These are phyloP conservation scores for Globisporangium emineosum DNA, from an alignment of 352 stramenopile species.

Conservation along the genomic window DNA sequence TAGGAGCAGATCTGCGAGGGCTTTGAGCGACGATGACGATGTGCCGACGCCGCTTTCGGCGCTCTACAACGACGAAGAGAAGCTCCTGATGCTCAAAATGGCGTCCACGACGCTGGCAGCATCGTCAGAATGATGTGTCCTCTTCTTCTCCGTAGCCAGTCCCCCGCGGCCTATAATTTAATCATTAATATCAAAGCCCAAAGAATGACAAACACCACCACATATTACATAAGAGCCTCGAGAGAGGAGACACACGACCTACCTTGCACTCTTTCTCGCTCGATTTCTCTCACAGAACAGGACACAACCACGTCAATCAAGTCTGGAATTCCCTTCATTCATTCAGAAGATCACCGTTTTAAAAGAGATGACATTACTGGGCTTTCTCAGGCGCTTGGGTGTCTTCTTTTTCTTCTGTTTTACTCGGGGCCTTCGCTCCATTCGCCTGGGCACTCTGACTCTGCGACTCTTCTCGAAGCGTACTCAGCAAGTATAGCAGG, in stretches of 20 bases:
- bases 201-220: no score
- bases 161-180: background rate
- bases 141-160: background rate
- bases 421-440: background rate
- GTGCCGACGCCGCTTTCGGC: conserved; percentile 57
- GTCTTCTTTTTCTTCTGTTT: background rate
- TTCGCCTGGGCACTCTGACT: conserved; percentile 4
- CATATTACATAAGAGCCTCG: no score
- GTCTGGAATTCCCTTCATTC: background rate
- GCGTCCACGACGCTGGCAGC: conserved; percentile 6
- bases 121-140: background rate
- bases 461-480: conserved; percentile 20
- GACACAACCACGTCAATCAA: background rate
- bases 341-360: background rate
- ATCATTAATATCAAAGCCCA: background rate
- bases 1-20: background rate
- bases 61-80: conserved; percentile 76
- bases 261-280: background rate
- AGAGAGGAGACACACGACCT: background rate
- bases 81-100: conserved; percentile 54
- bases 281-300: background rate
- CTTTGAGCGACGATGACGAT: conserved; percentile 14
- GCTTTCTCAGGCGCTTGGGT: background rate
- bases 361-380: background rate
- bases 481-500: conserved; percentile 31